phyloP scores from a whole-genome alignment of 2,329 filamentous ascomycete genomes.

The Pestalotiopsis sp. region DNA sequence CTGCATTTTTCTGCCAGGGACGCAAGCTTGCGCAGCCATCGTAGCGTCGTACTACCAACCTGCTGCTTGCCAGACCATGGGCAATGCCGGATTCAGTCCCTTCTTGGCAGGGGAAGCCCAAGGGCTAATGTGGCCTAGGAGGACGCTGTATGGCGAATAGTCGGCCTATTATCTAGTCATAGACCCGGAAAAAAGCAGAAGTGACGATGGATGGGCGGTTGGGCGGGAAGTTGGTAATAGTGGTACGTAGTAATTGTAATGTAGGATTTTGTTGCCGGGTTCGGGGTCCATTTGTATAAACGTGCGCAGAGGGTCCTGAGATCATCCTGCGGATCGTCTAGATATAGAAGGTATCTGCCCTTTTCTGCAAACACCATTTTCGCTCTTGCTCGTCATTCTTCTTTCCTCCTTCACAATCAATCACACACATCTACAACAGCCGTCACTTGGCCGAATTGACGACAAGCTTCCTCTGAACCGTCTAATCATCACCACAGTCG shows the following conservation, averaged over 20 bases:
- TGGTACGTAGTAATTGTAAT: not conserved
- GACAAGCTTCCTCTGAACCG: not conserved
- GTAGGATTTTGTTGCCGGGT: not conserved
- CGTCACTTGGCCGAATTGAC: not conserved
- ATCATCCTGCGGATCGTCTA: not conserved
- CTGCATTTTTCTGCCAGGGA: conserved; percentile 16
- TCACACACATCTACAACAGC: not conserved
- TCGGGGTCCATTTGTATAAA: not conserved
- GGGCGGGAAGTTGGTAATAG: not conserved
- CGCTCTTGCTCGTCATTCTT: not conserved
- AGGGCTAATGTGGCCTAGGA: conserved; percentile 1
- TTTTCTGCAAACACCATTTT: conserved; percentile 1
- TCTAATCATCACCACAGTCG: not conserved
- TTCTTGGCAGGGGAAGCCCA: conserved; percentile 24
- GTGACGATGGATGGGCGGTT: not conserved
- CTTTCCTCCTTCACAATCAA: not conserved
- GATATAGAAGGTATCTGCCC: conserved; percentile 7
- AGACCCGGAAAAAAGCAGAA: not conserved
- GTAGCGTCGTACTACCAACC: conserved; percentile 12
- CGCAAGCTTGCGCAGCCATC: not conserved
- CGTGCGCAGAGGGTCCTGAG: not conserved
- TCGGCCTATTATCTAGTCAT: not conserved
- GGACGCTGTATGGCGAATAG: not conserved
- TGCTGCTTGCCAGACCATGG: not conserved
- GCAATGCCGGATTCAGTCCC: conserved; percentile 13